A percentile compares a stretch with the other conserved stretches of the same genome.
Evolutionary conservation across 148 eudicot genomes (phyloP).

Genomic region (Rhododendron simsii): DNA sequence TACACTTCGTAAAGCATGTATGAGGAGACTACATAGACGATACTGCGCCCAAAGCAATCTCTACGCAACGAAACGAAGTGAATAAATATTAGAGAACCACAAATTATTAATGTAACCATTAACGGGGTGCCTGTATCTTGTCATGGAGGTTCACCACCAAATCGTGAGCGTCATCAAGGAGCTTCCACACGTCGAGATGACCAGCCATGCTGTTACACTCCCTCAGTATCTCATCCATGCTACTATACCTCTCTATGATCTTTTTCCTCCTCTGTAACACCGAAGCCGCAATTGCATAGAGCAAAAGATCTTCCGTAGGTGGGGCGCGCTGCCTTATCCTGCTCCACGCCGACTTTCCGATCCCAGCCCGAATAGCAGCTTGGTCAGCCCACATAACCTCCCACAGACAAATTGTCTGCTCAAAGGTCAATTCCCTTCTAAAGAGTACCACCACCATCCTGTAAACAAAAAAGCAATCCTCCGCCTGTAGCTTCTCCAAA

Average conservation of each 20-base stretch:
- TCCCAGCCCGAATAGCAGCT: constrained; percentile 84
- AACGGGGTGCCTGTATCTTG: constrained; percentile 51
- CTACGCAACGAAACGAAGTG: not conserved
- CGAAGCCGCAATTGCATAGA: constrained; percentile 92
- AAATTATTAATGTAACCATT: not conserved
- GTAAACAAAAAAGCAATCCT: constrained; percentile 95
- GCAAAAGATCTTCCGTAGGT: constrained; percentile 84
- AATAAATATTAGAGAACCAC: not conserved
- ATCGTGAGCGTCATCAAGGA: constrained; percentile 80
- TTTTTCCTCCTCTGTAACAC: constrained; percentile 90
- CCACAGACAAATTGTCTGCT: constrained; percentile 93
- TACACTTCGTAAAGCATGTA: not conserved
- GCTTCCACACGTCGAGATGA: constrained; percentile 94
- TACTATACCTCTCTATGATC: constrained; percentile 78
- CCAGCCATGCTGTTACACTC: constrained; percentile 97
- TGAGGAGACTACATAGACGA: not conserved
- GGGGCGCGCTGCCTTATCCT: constrained; percentile 90
- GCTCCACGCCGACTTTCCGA: constrained; percentile 90
- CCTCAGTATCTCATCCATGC: constrained; percentile 94
- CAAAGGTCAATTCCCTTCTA: constrained; percentile 79
- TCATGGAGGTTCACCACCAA: constrained; percentile 89
- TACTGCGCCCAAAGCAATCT: not conserved
- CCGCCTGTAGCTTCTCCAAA: constrained; percentile 87
- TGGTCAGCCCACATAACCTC: constrained; percentile 99
- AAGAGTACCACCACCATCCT: constrained; percentile 98